Evolutionary conservation across 2,329 filamentous ascomycete species (phyloP), one percentile per base, ranked within the genome.

Genomic region (Tolypocladium ovalisporum): DNA sequence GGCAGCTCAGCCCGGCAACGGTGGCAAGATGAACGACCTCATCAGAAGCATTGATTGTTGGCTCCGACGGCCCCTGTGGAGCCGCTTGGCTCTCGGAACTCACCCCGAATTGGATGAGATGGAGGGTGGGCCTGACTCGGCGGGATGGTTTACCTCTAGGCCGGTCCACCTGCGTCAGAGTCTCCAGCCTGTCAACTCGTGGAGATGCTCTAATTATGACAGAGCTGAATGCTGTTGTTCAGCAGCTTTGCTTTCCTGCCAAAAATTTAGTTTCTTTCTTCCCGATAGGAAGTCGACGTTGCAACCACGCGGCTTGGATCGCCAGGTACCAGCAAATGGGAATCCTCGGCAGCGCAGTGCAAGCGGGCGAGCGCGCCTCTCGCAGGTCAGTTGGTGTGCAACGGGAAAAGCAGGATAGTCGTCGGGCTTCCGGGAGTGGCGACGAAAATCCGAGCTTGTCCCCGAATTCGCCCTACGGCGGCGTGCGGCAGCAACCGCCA

Each of bases 71-170:
- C 8, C 22, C 52, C 15, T 37, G 52, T 54, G 52, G 52, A 19
- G 52, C 27, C 36, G 36, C 35, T 10, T 40, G 27, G 52, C 24
- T 36, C 36, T 9, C 35, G 35, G 47, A n/a, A 19, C 42, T 24
- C 7, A 9, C 27, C 44, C 24, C 54, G 54, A 51, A 56, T 39
- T 40, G 42, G n/a, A 34, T 13, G 42, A 29, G 35, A 15, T 12
- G 34, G 51, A 24, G 29, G 47, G 47, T 56, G 47, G 55, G 47
- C 55, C 55, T 56, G 55, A 56, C 55, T 56, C 54, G 44, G 54
- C 32, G 52, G 52, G 15, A 34, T 27, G 6, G 44, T 32, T 29
- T 40, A 15, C 15, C 36, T 54, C 29, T 54, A 15, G 22, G n/a
- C 13, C 27, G 19, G 35, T 54, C 35, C 35, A 40, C 35, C 22